Percentiles rank a stretch among this genome's conserved stretches.
These are phyloP conservation scores for Basidioascus undulatus DNA, from an alignment of 768 basidiomycete species.

Conservation along the genomic window DNA sequence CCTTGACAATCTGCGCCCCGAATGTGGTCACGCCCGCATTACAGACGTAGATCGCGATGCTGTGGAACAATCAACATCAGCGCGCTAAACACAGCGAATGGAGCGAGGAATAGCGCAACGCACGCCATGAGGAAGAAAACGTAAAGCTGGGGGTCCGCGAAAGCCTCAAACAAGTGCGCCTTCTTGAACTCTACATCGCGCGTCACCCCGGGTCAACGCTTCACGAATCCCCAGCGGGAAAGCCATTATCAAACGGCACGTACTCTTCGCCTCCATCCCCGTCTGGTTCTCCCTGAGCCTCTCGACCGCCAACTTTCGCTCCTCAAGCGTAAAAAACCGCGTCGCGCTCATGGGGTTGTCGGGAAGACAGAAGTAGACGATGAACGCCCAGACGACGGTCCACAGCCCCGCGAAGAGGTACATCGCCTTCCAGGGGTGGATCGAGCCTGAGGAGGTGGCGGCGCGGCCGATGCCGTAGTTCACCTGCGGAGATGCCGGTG, in stretches of 20 bases:
- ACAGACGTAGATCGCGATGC: neutral
- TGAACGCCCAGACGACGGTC: conserved; percentile 17
- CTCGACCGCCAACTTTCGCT: conserved; percentile 12
- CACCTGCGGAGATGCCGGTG: no score
- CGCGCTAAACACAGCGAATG: no score
- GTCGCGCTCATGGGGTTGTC: conserved; percentile 14
- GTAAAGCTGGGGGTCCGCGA: conserved; percentile 17
- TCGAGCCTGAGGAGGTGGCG: neutral
- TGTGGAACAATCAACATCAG: no score
- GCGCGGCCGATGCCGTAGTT: conserved; percentile 19
- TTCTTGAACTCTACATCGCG: conserved; percentile 13
- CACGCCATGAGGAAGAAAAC: conserved; percentile 19
- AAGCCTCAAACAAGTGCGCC: conserved; percentile 16
- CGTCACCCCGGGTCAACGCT: conserved; percentile 12
- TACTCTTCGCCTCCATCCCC: neutral
- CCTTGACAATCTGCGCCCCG: conserved; percentile 18
- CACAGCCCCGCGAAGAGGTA: conserved; percentile 17
- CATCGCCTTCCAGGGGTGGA: conserved; percentile 18
- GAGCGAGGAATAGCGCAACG: no score
- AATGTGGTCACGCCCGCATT: conserved; percentile 17
- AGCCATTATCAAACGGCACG: neutral
- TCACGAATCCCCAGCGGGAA: neutral
- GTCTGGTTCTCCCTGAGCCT: conserved; percentile 11
- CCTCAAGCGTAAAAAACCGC: conserved; percentile 15
- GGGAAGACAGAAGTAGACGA: conserved; percentile 18